Conservation (phyloP, 208 protist genomes). For the Leishmania aethiopica region DNA sequence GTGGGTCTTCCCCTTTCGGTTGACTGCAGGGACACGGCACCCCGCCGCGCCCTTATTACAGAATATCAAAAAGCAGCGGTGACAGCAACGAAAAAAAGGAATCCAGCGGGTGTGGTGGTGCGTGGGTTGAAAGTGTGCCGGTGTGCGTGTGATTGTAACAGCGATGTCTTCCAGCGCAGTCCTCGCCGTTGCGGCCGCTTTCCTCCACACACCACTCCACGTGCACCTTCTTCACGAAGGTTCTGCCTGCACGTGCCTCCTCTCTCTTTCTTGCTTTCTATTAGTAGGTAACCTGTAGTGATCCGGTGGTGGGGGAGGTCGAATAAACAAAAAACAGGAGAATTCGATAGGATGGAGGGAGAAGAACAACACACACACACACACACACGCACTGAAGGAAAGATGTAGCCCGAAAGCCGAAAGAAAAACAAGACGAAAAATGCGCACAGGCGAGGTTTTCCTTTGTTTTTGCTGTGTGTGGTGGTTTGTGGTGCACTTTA, state of each 20-base stretch:
- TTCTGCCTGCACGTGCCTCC: background rate
- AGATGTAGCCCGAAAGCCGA: too few relatives aligned
- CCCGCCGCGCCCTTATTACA: background rate
- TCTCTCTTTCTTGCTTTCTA: background rate
- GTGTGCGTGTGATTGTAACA: background rate
- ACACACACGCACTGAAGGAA: background rate
- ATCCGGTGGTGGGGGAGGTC: background rate
- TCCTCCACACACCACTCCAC: background rate
- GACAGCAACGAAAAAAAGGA: background rate
- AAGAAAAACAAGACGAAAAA: too few relatives aligned
- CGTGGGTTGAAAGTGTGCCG: background rate
- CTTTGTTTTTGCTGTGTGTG: background rate
- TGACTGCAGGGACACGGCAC: too few relatives aligned
- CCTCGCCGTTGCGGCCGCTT: background rate
- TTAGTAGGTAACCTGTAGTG: conserved; percentile 6
- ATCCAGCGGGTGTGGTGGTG: background rate
- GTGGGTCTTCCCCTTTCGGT: background rate
- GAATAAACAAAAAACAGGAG: background rate
- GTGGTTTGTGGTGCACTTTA: background rate
- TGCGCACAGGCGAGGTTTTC: too few relatives aligned
- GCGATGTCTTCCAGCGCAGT: background rate
- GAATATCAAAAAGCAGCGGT: background rate
- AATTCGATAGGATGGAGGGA: background rate
- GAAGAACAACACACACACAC: background rate
- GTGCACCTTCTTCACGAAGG: background rate